Evolutionary conservation across 768 basidiomycete genomes (phyloP).

Genomic region (Gymnopilus junonius): DNA sequence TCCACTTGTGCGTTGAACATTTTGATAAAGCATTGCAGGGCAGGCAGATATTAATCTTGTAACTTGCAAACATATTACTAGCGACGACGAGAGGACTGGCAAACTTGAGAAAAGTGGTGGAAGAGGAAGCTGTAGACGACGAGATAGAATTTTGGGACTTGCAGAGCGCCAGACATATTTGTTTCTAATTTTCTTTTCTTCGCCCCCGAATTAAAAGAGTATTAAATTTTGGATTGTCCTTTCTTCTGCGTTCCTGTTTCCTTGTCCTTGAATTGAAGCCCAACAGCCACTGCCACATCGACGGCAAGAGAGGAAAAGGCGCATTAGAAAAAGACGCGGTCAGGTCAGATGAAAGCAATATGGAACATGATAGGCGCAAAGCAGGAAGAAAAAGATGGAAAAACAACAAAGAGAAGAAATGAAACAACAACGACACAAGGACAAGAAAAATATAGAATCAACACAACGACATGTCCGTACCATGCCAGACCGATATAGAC

Average conservation of each 20-base stretch:
- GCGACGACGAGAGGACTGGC: conserved; percentile 26
- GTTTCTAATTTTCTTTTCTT: conserved; percentile 17
- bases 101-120: conserved; percentile 38
- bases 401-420: conserved; percentile 6
- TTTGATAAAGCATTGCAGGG: conserved; percentile 22
- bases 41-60: conserved; percentile 31
- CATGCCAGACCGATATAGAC: conserved; percentile 33
- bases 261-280: conserved; percentile 15
- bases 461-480: conserved; percentile 56
- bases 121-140: conserved; percentile 31
- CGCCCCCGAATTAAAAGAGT: conserved; percentile 32
- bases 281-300: conserved; percentile 16
- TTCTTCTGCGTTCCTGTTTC: conserved; percentile 23
- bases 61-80: conserved; percentile 39
- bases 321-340: conserved; percentile 23
- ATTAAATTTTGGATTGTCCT: conserved; percentile 27
- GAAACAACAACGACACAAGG: conserved; percentile 19
- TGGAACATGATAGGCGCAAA: conserved; percentile 12
- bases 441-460: conserved; percentile 21
- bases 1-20: conserved; percentile 15
- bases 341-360: conserved; percentile 30
- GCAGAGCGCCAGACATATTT: conserved; percentile 23
- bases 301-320: conserved; percentile 15
- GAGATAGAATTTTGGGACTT: conserved; percentile 20
- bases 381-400: conserved; percentile 6